Base-by-base conservation (phyloP, 768 basidiomycete species). In the Harrya chromipes region DNA sequence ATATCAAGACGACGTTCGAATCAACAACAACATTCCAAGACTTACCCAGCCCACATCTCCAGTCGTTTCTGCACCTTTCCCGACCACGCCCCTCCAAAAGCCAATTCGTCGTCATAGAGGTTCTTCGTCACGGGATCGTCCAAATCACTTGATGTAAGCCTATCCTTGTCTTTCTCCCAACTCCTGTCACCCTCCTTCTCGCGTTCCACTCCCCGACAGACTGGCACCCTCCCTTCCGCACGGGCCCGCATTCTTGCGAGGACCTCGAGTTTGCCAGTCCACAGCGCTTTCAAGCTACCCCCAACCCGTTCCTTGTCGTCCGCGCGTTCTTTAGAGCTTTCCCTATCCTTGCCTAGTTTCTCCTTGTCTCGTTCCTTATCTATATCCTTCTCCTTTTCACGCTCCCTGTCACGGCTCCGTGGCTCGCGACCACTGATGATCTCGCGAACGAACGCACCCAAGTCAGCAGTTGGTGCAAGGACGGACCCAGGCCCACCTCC, bases 41-140 rank as follows among this genome's bases (percentile, higher is more conserved):
- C 76, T 19, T 47, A 80, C 78, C 70, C 71, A 17, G 77, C 56
- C 78, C 76, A 80, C 53, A 71, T 67, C 56, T 75, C 79, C 1
- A 79, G 61, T 67, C 75, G 78, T 38, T 70, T 70, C 58, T 75
- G 74, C 43, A 78, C 68, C 51, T 67, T 70, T 42, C 71, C 74
- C 11, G 70, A 67, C 71, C 70, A 75, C 34, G 53, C 66, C 53
- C 69, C 72, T 53, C 69, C 68, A 31, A 63, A 62, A 21, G 55
- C 59, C 33, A 64, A 44, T 20, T 72, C 67, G 23, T 70, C 68
- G 38, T 71, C 70, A 8, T 41, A 61, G 3, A 53, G 49, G 24
- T 49, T 58, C 54, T 59, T 68, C 34, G 52, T 47, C 38, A 50
- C 47, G 2, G 37, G 42, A 43, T 64, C 67, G 10, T 67, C 70